Evolutionary conservation across 2,329 filamentous ascomycete genomes (phyloP).

Genomic region (Trichoderma endophyticum): DNA sequence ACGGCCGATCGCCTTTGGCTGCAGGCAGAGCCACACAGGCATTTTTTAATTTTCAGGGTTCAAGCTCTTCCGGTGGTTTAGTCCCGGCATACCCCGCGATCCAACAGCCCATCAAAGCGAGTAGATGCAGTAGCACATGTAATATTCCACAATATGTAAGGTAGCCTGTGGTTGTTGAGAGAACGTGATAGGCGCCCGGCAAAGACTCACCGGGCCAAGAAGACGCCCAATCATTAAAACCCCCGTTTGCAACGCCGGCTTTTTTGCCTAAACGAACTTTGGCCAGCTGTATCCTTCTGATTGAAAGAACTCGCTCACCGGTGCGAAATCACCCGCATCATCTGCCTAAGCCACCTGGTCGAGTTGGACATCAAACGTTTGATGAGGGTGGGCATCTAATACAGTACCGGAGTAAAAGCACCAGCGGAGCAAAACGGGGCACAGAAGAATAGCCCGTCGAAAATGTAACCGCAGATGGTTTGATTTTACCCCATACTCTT

Average conservation of each 20-base stretch:
- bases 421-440: neutral
- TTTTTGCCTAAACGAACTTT: constrained; percentile 11
- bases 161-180: neutral
- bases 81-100: constrained; percentile 2
- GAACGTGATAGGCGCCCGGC: neutral
- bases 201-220: neutral
- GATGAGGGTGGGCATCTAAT: neutral
- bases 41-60: neutral
- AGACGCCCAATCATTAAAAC: neutral
- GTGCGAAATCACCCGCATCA: constrained; percentile 8
- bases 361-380: neutral
- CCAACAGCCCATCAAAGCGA: neutral
- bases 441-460: neutral
- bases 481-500: neutral
- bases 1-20: constrained; percentile 14
- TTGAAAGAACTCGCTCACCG: neutral
- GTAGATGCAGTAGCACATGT: neutral
- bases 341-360: constrained; percentile 8
- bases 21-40: neutral
- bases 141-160: neutral
- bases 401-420: neutral
- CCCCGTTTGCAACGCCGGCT: neutral
- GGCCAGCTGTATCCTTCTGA: constrained; percentile 11
- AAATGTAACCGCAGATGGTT: neutral
- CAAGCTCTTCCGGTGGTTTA: neutral